Percentiles rank a stretch among this genome's conserved stretches.
These are phyloP conservation scores for Starmerella potacharoeniae DNA, from an alignment of 805 yeast species.

Conservation along the genomic window DNA sequence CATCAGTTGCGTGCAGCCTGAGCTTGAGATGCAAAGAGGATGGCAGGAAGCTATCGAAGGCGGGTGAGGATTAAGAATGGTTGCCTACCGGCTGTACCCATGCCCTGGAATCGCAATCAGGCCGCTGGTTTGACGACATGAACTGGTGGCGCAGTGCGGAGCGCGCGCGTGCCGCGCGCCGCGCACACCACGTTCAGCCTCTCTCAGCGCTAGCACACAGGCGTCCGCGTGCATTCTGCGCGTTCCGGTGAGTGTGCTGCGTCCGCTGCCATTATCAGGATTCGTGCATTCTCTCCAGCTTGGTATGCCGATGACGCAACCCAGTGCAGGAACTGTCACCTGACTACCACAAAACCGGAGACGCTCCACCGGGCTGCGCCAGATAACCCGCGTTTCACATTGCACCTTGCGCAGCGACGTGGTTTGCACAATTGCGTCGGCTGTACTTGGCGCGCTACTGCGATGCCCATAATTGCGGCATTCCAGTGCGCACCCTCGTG, in stretches of 20 bases:
- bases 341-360: background rate
- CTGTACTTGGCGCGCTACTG: too few species aligned
- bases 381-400: too few species aligned
- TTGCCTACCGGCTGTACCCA: background rate
- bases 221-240: too few species aligned
- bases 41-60: background rate
- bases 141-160: background rate
- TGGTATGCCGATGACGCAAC: slow-evolving; percentile 3
- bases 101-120: slow-evolving; percentile 2
- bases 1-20: background rate
- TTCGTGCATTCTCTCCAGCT: background rate
- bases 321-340: background rate
- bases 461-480: too few species aligned
- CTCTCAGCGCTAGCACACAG: too few species aligned
- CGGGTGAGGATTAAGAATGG: slow-evolving; percentile 1
- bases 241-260: too few species aligned
- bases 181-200: too few species aligned
- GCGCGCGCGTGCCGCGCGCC: background rate
- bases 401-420: too few species aligned
- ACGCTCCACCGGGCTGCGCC: background rate
- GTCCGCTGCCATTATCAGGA: background rate
- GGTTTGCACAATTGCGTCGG: too few species aligned
- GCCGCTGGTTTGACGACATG: background rate
- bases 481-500: too few species aligned
- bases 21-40: background rate